Evolutionary conservation across 345 rosid species (phyloP).

Genomic region (Gossypium raimondii): DNA sequence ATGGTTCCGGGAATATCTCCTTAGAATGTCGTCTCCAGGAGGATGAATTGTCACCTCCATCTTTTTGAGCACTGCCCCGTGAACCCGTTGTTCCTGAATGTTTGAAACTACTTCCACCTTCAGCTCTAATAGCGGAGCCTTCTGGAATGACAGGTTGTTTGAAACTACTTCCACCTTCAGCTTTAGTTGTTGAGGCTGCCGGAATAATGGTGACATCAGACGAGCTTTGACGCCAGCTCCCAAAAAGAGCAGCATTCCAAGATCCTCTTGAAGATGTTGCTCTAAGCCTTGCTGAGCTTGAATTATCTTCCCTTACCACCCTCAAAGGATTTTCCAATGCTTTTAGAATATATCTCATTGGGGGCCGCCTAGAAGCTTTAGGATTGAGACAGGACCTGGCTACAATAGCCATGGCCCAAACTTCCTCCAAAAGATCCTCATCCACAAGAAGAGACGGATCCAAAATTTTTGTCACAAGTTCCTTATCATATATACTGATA

Average conservation of each 20-base stretch:
- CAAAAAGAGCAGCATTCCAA: conserved; percentile 89
- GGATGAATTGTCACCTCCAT: conserved; percentile 58
- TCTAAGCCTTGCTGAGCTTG: conserved; percentile 73
- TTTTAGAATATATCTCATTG: conserved; percentile 86
- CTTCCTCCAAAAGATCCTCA: conserved; percentile 93
- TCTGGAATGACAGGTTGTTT: conserved; percentile 31
- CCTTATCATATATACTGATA: conserved; percentile 87
- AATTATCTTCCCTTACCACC: conserved; percentile 79
- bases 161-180: conserved; percentile 43
- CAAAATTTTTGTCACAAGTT: conserved; percentile 77
- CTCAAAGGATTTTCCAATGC: conserved; percentile 89
- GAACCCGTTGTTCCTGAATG: conserved; percentile 72
- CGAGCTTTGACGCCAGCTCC: conserved; percentile 91
- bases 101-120: conserved; percentile 54
- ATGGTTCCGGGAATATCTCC: conserved; percentile 83
- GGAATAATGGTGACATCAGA: conserved; percentile 58
- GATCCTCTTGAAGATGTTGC: conserved; percentile 84
- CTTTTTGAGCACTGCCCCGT: conserved; percentile 64
- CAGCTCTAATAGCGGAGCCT: conserved; percentile 29
- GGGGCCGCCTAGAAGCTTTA: conserved; percentile 83
- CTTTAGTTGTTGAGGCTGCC: conserved; percentile 30
- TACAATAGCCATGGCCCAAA: conserved; percentile 98
- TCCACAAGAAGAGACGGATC: conserved; percentile 86
- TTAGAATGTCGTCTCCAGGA: conserved; percentile 68
- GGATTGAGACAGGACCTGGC: conserved; percentile 95